phyloP scores from a whole-genome alignment of 495 filamentous ascomycete genomes.

The Penicillium psychrofluorescens region DNA sequence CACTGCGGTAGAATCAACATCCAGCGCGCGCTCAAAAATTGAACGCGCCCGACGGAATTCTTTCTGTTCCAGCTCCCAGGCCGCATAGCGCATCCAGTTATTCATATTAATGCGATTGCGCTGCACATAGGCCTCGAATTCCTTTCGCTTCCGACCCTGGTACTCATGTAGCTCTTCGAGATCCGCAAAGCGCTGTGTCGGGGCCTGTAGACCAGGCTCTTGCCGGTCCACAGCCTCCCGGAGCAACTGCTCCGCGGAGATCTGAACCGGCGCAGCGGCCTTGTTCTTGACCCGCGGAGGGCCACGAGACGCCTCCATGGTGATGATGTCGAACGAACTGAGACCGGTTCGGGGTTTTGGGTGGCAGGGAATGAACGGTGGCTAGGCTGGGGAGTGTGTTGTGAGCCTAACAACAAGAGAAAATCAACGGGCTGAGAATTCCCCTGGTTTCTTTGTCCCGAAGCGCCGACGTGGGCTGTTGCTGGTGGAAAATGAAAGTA shows the following conservation, averaged over 20 bases:
- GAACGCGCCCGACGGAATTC: constrained; percentile 94
- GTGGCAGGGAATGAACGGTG: too few relatives aligned
- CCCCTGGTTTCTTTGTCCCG: too few relatives aligned
- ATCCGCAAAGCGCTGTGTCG: constrained; percentile 91
- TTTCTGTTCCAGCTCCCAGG: constrained; percentile 97
- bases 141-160: constrained; percentile 89
- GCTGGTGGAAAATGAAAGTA: too few relatives aligned
- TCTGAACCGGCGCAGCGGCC: constrained; percentile 80
- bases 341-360: neutral
- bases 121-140: constrained; percentile 96
- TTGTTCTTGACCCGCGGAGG: constrained; percentile 98
- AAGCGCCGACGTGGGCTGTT: too few relatives aligned
- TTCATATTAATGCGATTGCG: constrained; percentile 94
- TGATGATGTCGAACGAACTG: constrained; percentile 4
- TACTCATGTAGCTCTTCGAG: constrained; percentile 97
- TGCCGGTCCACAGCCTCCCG: constrained; percentile 97
- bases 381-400: too few relatives aligned
- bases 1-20: constrained; percentile 81
- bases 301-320: constrained; percentile 89
- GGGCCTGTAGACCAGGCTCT: constrained; percentile 78
- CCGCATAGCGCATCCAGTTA: constrained; percentile 98
- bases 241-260: constrained; percentile 94
- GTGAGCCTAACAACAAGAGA: neutral
- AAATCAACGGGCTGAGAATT: constrained; percentile 3
- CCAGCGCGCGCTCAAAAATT: constrained; percentile 91